Conservation (phyloP, 768 basidiomycete genomes). For the Russula foetens region DNA sequence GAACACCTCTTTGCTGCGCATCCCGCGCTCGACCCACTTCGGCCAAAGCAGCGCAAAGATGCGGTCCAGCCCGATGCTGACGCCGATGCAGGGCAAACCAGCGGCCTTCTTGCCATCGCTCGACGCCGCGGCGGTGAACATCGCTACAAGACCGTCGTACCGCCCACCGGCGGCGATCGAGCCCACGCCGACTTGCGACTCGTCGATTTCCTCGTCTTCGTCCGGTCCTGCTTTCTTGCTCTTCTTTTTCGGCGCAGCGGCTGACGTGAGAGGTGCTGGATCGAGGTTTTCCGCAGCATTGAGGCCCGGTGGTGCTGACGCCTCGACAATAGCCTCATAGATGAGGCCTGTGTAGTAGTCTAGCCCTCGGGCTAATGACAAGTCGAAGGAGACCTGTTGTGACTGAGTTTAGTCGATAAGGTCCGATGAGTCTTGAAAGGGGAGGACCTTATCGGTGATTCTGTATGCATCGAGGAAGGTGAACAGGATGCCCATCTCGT, state of each 20-base stretch:
- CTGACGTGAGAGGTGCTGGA: constrained; percentile 26
- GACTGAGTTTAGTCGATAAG: background rate
- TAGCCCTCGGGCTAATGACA: constrained; percentile 93
- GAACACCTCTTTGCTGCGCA: constrained; percentile 85
- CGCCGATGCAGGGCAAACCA: constrained; percentile 80
- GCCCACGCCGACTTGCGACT: constrained; percentile 91
- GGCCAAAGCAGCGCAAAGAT: constrained; percentile 90
- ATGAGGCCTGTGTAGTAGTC: constrained; percentile 99
- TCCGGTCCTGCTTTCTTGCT: constrained; percentile 38
- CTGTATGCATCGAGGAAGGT: constrained; percentile 73
- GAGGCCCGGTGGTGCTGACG: constrained; percentile 87
- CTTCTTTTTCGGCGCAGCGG: constrained; percentile 33
- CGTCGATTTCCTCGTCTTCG: constrained; percentile 83
- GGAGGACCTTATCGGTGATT: constrained; percentile 64
- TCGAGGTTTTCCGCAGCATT: constrained; percentile 38
- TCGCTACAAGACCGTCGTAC: constrained; percentile 90
- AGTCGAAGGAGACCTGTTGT: constrained; percentile 82
- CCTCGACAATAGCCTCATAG: constrained; percentile 92
- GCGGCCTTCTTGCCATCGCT: constrained; percentile 62
- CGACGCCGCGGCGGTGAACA: constrained; percentile 80
- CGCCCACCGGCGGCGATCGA: constrained; percentile 98
- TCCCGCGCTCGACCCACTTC: constrained; percentile 71
- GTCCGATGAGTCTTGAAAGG: background rate
- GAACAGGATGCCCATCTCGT: constrained; percentile 84
- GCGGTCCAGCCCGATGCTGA: constrained; percentile 88